phyloP scores from a whole-genome alignment of 2,329 filamentous ascomycete genomes.

The Diaporthe citri region DNA sequence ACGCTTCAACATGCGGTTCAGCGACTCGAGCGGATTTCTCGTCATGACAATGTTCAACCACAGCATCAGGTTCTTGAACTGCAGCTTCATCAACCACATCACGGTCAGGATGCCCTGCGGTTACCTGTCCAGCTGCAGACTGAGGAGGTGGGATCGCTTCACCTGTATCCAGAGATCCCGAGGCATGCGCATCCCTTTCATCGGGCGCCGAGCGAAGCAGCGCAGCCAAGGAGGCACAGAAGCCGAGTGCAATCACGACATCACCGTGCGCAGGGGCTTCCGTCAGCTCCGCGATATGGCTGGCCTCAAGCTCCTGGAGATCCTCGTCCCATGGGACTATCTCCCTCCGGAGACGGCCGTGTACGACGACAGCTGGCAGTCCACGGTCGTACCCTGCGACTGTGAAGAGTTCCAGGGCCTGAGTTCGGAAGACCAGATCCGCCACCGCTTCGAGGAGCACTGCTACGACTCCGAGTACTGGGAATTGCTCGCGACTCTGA shows the following conservation, averaged over 20 bases:
- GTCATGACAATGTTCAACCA: not conserved
- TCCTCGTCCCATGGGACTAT: not conserved
- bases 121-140: rapidly evolving
- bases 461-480: not conserved
- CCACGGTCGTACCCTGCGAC: not conserved
- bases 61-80: not conserved
- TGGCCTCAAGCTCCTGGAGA: not conserved
- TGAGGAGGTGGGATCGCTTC: not conserved
- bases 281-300: not conserved
- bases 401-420: not conserved
- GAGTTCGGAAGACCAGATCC: not conserved
- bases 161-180: rapidly evolving
- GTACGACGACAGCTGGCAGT: not conserved
- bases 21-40: not conserved
- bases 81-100: not conserved
- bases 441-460: not conserved
- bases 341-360: not conserved
- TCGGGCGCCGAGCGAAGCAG: not conserved
- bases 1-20: not conserved
- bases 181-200: not conserved
- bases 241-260: not conserved
- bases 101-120: not conserved
- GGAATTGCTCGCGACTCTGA: not conserved
- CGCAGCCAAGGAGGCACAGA: not conserved
- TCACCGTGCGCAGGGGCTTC: not conserved